Percentiles rank a stretch among this genome's conserved stretches.
Evolutionary conservation across 805 yeast species (phyloP).

Genomic region (Torulaspora maleeae): DNA sequence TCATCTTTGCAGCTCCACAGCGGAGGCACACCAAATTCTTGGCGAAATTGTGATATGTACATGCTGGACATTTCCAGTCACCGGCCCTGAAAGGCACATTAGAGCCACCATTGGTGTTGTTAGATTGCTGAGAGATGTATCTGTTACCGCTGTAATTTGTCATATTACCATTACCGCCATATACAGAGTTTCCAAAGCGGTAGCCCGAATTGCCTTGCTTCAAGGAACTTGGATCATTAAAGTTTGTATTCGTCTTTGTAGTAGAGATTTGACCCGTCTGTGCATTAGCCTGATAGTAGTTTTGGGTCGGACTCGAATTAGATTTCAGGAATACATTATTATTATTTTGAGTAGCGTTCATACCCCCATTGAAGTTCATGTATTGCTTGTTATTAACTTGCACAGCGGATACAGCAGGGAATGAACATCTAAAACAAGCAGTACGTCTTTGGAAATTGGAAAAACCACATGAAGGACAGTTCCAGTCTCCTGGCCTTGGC

Average conservation of each 20-base stretch:
- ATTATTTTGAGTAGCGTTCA: slow-evolving; percentile 14
- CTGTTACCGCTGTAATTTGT: slow-evolving; percentile 23
- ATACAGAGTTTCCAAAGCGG: slow-evolving; percentile 13
- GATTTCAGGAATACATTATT: slow-evolving; percentile 5
- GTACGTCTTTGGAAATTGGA: slow-evolving; percentile 91
- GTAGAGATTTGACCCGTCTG: slow-evolving; percentile 10
- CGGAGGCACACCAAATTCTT: slow-evolving; percentile 81
- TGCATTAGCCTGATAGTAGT: slow-evolving; percentile 6
- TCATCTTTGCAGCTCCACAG: slow-evolving; percentile 67
- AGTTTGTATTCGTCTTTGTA: slow-evolving; percentile 4
- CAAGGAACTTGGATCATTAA: slow-evolving; percentile 13
- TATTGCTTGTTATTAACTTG: slow-evolving; percentile 40
- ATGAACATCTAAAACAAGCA: slow-evolving; percentile 89
- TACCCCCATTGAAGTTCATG: slow-evolving; percentile 15
- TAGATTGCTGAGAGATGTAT: slow-evolving; percentile 7
- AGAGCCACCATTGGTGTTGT: slow-evolving; percentile 35
- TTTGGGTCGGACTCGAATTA: slow-evolving; percentile 7
- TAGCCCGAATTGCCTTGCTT: slow-evolving; percentile 4
- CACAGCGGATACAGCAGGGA: slow-evolving; percentile 74
- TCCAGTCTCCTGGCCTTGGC: slow-evolving; percentile 97
- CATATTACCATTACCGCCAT: slow-evolving; percentile 17
- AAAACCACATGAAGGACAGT: slow-evolving; percentile 94
- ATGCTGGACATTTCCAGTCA: slow-evolving; percentile 86
- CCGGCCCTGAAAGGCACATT: slow-evolving; percentile 93
- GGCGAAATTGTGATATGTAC: slow-evolving; percentile 89